Percentiles rank a stretch among this genome's conserved stretches.
Conservation (phyloP, 805 yeast genomes). For the Candida rishiriensis region DNA sequence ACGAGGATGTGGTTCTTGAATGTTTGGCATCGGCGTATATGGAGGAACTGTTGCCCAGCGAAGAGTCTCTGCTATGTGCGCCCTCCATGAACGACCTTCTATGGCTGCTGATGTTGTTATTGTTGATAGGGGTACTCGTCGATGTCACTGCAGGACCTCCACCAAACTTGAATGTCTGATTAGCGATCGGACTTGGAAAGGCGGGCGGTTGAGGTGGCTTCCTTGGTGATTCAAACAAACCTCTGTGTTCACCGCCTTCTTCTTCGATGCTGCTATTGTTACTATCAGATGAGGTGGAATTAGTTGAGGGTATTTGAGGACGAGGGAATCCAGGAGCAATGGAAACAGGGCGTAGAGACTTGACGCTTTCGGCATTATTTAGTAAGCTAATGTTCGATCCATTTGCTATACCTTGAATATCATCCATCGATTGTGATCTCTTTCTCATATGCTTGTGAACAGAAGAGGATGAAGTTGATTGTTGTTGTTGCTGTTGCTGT, state of each 20-base stretch:
- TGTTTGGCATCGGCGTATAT: constrained; percentile 41
- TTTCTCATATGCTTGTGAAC: constrained; percentile 38
- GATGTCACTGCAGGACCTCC: constrained; percentile 7
- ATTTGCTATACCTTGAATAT: constrained; percentile 18
- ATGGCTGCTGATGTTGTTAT: constrained; percentile 1
- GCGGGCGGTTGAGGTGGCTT: constrained; percentile 68
- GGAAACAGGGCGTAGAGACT: constrained; percentile 18
- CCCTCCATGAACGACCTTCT: constrained; percentile 12
- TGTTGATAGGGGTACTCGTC: constrained; percentile 1
- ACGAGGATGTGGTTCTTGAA: constrained; percentile 32
- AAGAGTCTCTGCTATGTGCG: constrained; percentile 24
- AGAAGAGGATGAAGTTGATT: constrained; percentile 19
- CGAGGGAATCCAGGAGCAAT: constrained; percentile 14
- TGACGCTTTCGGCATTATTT: neutral
- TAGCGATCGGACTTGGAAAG: constrained; percentile 24
- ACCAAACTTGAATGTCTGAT: constrained; percentile 23
- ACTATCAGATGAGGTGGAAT: constrained; percentile 8
- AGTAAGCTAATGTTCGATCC: too few species aligned
- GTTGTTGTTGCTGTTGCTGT: constrained; percentile 4
- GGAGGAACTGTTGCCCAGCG: constrained; percentile 29
- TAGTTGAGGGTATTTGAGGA: constrained; percentile 2
- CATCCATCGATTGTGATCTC: constrained; percentile 49
- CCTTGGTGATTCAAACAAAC: constrained; percentile 59
- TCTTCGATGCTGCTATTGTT: constrained; percentile 2
- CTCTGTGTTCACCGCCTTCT: constrained; percentile 13